phyloP scores from a whole-genome alignment of 495 filamentous ascomycete species.

The Annulohypoxylon stygium region DNA sequence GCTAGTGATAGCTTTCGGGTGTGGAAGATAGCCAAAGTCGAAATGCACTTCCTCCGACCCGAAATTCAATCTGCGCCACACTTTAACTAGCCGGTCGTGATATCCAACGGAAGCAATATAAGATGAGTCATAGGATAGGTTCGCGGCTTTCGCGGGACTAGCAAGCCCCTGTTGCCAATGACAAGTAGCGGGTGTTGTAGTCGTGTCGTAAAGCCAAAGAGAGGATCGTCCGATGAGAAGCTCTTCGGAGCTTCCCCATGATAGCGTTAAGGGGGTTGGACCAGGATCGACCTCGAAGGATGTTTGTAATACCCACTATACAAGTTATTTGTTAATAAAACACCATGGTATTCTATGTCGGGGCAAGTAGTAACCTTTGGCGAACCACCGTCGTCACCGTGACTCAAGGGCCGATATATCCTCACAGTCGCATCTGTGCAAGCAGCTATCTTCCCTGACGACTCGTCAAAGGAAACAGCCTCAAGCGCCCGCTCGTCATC shows the following conservation, averaged over 20 bases:
- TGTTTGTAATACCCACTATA: constrained; percentile 65
- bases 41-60: constrained; percentile 86
- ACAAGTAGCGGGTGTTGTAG: constrained; percentile 61
- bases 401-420: constrained; percentile 83
- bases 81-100: constrained; percentile 87
- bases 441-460: constrained; percentile 86
- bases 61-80: constrained; percentile 92
- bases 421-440: constrained; percentile 74
- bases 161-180: constrained; percentile 83
- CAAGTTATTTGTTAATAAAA: constrained; percentile 36
- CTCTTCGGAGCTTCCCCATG: constrained; percentile 88
- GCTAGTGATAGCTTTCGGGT: constrained; percentile 82
- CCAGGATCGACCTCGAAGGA: constrained; percentile 59
- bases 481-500: constrained; percentile 79
- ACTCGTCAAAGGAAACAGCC: constrained; percentile 81
- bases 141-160: constrained; percentile 79
- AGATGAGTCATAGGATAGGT: constrained; percentile 85
- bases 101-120: constrained; percentile 85
- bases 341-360: background rate
- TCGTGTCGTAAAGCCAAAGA: constrained; percentile 77
- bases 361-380: constrained; percentile 67
- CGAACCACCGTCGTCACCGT: constrained; percentile 69
- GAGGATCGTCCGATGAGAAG: constrained; percentile 79
- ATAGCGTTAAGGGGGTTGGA: constrained; percentile 72
- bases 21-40: constrained; percentile 89